These are phyloP conservation scores for Candida vaughaniae DNA, from an alignment of 805 yeast species.

Conservation along the genomic window DNA sequence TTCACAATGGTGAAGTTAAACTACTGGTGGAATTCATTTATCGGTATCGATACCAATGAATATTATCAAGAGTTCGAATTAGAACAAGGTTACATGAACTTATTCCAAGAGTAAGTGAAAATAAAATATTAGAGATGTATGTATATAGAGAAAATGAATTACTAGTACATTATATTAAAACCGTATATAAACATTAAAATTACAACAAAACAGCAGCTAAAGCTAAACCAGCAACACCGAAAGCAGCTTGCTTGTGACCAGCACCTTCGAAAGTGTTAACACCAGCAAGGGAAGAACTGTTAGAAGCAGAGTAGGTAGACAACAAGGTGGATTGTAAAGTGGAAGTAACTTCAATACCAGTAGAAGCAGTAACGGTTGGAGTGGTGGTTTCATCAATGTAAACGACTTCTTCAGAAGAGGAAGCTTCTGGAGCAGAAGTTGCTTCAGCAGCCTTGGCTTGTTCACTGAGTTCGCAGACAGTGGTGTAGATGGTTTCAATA, in stretches of 20 bases:
- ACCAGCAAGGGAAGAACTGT: conserved; percentile 19
- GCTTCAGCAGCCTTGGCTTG: conserved; percentile 12
- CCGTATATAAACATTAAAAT: conserved; percentile 8
- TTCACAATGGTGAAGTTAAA: conserved; percentile 48
- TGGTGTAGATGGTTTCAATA: conserved; percentile 34
- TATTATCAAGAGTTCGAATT: conserved; percentile 15
- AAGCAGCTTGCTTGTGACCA: conserved; percentile 25
- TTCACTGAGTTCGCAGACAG: conserved; percentile 34
- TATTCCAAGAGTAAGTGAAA: conserved; percentile 10
- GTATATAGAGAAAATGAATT: too few relatives aligned
- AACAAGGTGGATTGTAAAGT: conserved; percentile 38
- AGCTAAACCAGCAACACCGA: conserved; percentile 41
- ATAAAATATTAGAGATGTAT: too few relatives aligned
- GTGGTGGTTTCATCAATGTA: conserved; percentile 52
- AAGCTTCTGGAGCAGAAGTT: conserved; percentile 15
- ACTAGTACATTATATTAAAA: conserved; percentile 3
- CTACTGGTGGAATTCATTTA: conserved; percentile 69
- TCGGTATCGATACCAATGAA: conserved; percentile 43
- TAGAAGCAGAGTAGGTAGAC: conserved; percentile 22
- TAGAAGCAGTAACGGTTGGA: conserved; percentile 47
- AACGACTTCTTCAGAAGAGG: conserved; percentile 15
- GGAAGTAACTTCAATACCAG: conserved; percentile 45
- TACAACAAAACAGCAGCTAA: conserved; percentile 40
- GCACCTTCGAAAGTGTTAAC: conserved; percentile 28
- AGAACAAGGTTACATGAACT: conserved; percentile 12